phyloP scores from a whole-genome alignment of 257 asterid species.

The Rubia yunnanensis region DNA sequence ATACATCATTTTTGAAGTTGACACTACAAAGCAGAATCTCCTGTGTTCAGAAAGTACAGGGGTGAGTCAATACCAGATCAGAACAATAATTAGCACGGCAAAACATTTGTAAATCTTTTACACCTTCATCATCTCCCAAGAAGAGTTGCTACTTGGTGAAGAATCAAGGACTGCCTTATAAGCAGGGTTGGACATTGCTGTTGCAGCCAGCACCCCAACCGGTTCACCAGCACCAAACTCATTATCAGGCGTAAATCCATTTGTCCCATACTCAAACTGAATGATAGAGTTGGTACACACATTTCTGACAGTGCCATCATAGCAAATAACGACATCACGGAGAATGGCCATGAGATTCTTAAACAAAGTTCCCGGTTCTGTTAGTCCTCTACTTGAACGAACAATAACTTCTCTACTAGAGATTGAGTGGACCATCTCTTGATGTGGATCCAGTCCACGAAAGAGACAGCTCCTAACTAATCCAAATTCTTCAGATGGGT shows the following conservation, averaged over 20 bases:
- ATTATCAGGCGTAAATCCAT: slow-evolving; percentile 34
- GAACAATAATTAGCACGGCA: slow-evolving; percentile 6
- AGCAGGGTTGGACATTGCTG: slow-evolving; percentile 99
- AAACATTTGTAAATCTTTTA: slow-evolving; percentile 15
- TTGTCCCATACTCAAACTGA: slow-evolving; percentile 80
- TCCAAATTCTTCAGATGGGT: slow-evolving; percentile 70
- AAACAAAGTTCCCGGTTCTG: slow-evolving; percentile 89
- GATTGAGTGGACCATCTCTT: slow-evolving; percentile 88
- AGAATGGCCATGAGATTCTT: slow-evolving; percentile 96
- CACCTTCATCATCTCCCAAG: slow-evolving; percentile 99
- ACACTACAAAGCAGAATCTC: slow-evolving; percentile 85
- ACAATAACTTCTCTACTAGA: slow-evolving; percentile 94
- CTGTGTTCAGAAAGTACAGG: slow-evolving; percentile 36
- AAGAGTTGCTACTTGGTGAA: slow-evolving; percentile 86
- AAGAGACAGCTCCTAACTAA: slow-evolving; percentile 73
- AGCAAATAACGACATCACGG: slow-evolving; percentile 80
- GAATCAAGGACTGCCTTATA: slow-evolving; percentile 99
- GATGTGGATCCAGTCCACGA: slow-evolving; percentile 82
- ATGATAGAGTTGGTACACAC: slow-evolving; percentile 72
- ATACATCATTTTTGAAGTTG: slow-evolving; percentile 61
- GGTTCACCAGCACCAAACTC: slow-evolving; percentile 98
- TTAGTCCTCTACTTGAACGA: slow-evolving; percentile 85
- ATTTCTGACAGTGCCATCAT: slow-evolving; percentile 84
- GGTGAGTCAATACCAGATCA: slow-evolving; percentile 3
- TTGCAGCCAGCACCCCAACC: slow-evolving; percentile 96